Evolutionary conservation across 2,329 filamentous ascomycete genomes (phyloP), one percentile per base, ranked within the genome.

Genomic region (Fusarium neocosmosporiellum): DNA sequence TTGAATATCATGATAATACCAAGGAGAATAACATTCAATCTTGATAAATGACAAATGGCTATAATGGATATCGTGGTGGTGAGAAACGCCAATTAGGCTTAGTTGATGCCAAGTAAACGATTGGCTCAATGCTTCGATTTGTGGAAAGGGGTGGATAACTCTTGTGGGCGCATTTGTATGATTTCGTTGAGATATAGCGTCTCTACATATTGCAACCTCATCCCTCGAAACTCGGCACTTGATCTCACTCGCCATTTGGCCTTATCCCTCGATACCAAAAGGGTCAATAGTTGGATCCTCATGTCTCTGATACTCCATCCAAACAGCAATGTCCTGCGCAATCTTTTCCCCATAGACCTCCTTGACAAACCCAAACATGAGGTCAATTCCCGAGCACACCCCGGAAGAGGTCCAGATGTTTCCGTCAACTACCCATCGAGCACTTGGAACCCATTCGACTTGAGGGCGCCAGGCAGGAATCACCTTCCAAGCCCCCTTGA

Each of bases 301-400:
- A 13, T 59, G 55, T 27, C 55, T 59, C 37, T 59, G 55, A 33
- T 59, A 59, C 37, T 59, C 55, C 55, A 59, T 59, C 55, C 36
- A 59, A 39, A 58, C 81, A 13, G 87, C 86, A 41, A 90, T 78
- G 2, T 70, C 71, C 57, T 80, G 75, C 3, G 88, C 88, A 29
- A 83, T 78, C 20, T 85, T 83, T 50, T 85, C 83, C 1, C 89
- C 89, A 78, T 86, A 91, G 5, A 88, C 80, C 34, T 84, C 80
- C 37, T 77, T 84, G 20, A 92, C 83, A 80, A 88, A 92, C 1
- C 88, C 89, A 76, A 90, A 84, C 48, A 85, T 88, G 67, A 88
- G 82, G 82, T 92, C 90, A 53, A 91, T 91, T 0, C 90, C 90
- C 2, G 90, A 90, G 65, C 83, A 86, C 7, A 91, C 85, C 0